Conservation (phyloP, 2,329 filamentous ascomycete species). For the Arthrobotrys sinensis region DNA sequence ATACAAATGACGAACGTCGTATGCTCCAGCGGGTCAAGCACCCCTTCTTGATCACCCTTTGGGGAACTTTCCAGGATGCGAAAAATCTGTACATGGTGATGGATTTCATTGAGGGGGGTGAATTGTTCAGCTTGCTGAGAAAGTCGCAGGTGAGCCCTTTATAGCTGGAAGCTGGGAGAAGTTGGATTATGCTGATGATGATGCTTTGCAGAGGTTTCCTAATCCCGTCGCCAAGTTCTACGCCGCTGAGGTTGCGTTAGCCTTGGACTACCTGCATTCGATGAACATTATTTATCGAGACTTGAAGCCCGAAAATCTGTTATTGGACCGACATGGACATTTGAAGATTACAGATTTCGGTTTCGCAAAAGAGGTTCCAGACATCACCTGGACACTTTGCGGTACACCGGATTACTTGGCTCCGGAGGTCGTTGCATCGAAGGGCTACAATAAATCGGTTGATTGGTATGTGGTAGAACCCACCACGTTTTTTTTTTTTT, state of each 20-base stretch:
- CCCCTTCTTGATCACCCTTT: conserved; percentile 96
- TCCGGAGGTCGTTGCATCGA: conserved; percentile 97
- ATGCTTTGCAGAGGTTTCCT: conserved; percentile 83
- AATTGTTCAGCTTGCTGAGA: conserved; percentile 92
- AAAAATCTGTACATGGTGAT: conserved; percentile 99
- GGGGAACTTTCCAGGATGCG: conserved; percentile 97
- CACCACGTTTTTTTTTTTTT: background rate
- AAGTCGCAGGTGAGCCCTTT: conserved; percentile 82
- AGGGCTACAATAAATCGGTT: conserved; percentile 99
- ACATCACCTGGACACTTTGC: conserved; percentile 99
- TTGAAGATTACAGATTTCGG: conserved; percentile 99
- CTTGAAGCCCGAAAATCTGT: conserved; percentile 92
- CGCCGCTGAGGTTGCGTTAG: conserved; percentile 94
- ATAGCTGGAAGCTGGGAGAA: background rate
- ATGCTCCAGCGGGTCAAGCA: conserved; percentile 99
- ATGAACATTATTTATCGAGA: conserved; percentile 98
- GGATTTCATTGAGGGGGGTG: conserved; percentile 99
- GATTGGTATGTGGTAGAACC: conserved; percentile 81
- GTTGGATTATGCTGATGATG: conserved; percentile 13
- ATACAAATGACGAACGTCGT: conserved; percentile 96
- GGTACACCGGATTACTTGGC: conserved; percentile 98
- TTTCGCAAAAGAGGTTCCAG: conserved; percentile 96
- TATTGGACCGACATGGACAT: conserved; percentile 92
- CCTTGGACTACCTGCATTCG: conserved; percentile 93
- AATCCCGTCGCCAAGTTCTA: conserved; percentile 99